Evolutionary conservation across 2,329 filamentous ascomycete genomes (phyloP).

Genomic region (Paecilomyces sp.): DNA sequence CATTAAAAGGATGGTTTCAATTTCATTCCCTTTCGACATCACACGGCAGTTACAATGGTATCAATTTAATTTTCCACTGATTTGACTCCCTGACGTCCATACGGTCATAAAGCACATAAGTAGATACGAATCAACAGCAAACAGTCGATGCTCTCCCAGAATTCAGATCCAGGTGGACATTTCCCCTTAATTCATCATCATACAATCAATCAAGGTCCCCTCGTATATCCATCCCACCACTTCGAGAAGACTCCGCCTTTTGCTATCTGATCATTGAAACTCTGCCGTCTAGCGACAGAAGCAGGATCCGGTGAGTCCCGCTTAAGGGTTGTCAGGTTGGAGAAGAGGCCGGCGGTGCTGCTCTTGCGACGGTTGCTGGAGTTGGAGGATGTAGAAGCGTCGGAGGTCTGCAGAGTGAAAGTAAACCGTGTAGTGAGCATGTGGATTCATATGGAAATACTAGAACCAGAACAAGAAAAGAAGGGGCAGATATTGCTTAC

Average conservation of each 20-base stretch:
- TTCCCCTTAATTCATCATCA: background rate
- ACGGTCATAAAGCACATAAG: too few species aligned
- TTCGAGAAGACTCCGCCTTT: slow-evolving; percentile 28
- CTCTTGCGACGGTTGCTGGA: slow-evolving; percentile 3
- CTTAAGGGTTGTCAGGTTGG: slow-evolving; percentile 38
- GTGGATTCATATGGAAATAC: background rate
- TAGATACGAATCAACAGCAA: too few species aligned
- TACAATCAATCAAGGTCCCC: slow-evolving; percentile 13
- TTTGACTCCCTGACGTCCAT: too few species aligned
- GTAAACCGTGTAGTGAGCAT: background rate
- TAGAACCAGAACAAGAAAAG: background rate
- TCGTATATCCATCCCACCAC: slow-evolving; percentile 36
- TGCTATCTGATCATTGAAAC: slow-evolving; percentile 39
- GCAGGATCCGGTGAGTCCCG: slow-evolving; percentile 31
- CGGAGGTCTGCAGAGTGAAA: slow-evolving; percentile 15
- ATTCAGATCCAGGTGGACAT: background rate
- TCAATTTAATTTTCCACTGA: too few species aligned
- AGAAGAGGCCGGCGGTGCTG: slow-evolving; percentile 11
- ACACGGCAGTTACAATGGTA: too few species aligned
- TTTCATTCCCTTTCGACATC: too few species aligned
- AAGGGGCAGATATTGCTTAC: slow-evolving; percentile 14
- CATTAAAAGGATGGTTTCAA: too few species aligned
- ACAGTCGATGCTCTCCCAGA: too few species aligned
- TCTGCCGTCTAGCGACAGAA: slow-evolving; percentile 29
- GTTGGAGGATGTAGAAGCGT: slow-evolving; percentile 12